Base-by-base conservation (phyloP, 768 basidiomycete species). In the Boletus sp. region DNA sequence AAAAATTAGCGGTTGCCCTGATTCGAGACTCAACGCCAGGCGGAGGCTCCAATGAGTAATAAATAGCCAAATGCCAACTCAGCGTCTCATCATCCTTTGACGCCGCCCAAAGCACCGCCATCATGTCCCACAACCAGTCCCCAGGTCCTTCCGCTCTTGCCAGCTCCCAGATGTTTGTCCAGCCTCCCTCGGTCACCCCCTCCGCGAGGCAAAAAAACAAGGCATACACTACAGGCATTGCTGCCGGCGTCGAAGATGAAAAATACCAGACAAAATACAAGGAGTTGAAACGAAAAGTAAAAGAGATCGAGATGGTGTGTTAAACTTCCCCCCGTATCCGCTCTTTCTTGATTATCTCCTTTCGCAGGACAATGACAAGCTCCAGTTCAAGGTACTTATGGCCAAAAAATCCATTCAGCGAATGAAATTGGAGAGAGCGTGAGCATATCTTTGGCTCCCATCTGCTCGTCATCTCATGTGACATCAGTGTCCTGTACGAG, bases 201-300 rank as follows among this genome's bases (percentile, higher is more conserved):
- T 65, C 77, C 47, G 63, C 51, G 70, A 76, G 69, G 67, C 77
- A 75, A 78, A 84, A 75, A 74, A 74, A 62, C 70, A 81, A 69
- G 63, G 57, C 75, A 23, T 76, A 78, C 45, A 58, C 80, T 19
- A 74, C 82, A 21, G 87, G 85, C 57, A 87, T 89, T 58, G 81
- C 87, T 37, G 87, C 87, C 27, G 85, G 87, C 63, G 88, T 86
- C 19, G 90, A 92, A 67, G 90, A 93, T 71, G 82, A 82, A 66
- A 92, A 90, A 72, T 93, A 93, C 69, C 87, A 89, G 55, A 80
- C 83, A 65, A 93, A 93, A 73, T 93, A 93, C 76, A 90, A 84
- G 70, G 90, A 93, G 54, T 77, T 93, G 59, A 92, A 90, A 71
- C 81, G 85, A 72, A 92, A 91, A 74, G 90, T 93, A 54, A 87